A percentile compares a stretch with the other conserved stretches of the same genome.
Conservation (phyloP, 2,329 filamentous ascomycete species). For the Pseudocercospora cruenta region DNA sequence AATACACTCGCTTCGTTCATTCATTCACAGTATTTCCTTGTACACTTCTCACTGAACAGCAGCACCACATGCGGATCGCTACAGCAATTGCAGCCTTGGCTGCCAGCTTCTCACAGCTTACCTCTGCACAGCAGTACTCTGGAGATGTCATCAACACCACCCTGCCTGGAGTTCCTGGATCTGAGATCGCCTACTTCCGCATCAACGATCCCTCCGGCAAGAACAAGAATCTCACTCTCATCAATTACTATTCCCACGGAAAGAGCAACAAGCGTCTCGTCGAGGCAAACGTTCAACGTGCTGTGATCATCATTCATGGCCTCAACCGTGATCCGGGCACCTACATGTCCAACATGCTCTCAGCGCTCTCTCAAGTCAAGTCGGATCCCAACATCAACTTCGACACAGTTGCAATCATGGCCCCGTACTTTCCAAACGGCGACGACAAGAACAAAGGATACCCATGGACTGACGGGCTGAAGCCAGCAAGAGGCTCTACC, state of each 20-base stretch:
- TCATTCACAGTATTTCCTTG: not conserved
- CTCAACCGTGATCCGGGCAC: conserved; percentile 40
- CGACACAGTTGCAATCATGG: conserved; percentile 38
- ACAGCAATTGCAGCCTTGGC: conserved; percentile 17
- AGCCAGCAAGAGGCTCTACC: conserved; percentile 35
- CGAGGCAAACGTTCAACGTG: conserved; percentile 35
- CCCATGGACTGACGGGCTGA: conserved; percentile 37
- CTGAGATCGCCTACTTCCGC: conserved; percentile 41
- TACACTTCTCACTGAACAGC: not conserved
- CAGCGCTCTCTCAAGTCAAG: conserved; percentile 37
- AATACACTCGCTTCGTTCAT: not conserved
- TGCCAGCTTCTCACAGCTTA: conserved; percentile 13
- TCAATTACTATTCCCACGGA: conserved; percentile 41
- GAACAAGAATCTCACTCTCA: conserved; percentile 38
- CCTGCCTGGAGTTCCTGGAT: conserved; percentile 38
- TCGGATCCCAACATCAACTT: conserved; percentile 34
- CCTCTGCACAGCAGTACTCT: conserved; percentile 37
- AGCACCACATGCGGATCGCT: conserved; percentile 20
- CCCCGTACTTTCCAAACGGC: conserved; percentile 42
- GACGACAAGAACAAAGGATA: conserved; percentile 42
- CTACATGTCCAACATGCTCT: conserved; percentile 39
- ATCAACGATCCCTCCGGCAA: conserved; percentile 35
- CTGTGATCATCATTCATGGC: conserved; percentile 43
- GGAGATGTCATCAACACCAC: conserved; percentile 38
- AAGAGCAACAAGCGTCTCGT: conserved; percentile 32